These are phyloP conservation scores for Fragilariopsis cylindrus DNA, from an alignment of 108 stramenopile genomes.

Conservation along the genomic window DNA sequence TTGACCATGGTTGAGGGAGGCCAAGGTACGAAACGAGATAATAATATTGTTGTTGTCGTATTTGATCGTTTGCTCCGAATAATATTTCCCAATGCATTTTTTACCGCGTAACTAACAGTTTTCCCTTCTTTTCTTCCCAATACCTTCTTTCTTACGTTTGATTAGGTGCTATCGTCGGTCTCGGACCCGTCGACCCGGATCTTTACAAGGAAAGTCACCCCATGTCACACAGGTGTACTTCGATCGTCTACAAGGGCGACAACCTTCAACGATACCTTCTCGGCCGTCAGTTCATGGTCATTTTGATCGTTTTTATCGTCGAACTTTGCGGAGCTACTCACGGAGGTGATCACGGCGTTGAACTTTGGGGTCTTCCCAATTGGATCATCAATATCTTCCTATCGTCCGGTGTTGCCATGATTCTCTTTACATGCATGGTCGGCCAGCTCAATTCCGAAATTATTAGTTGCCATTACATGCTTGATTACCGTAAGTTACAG, in stretches of 20 bases:
- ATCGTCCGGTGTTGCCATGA: slow-evolving; percentile 48
- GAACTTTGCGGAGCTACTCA: slow-evolving; percentile 36
- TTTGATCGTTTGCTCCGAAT: no score
- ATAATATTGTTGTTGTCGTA: no score
- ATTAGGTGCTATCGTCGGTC: slow-evolving; percentile 48
- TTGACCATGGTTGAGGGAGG: slow-evolving; percentile 71
- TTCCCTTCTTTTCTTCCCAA: no score
- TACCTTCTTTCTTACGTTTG: not conserved
- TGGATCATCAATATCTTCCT: slow-evolving; percentile 46
- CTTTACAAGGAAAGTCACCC: slow-evolving; percentile 59
- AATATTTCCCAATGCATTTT: no score
- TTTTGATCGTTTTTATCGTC: slow-evolving; percentile 58
- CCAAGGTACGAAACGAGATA: slow-evolving; percentile 27
- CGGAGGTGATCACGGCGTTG: slow-evolving; percentile 9
- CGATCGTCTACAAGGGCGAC: slow-evolving; percentile 53
- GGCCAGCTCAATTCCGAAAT: slow-evolving; percentile 55
- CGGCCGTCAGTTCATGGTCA: slow-evolving; percentile 64
- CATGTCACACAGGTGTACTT: slow-evolving; percentile 36
- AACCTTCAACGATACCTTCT: slow-evolving; percentile 66
- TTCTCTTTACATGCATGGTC: slow-evolving; percentile 50
- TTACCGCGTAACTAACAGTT: no score
- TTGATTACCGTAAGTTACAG: slow-evolving; percentile 38
- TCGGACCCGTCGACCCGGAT: slow-evolving; percentile 48
- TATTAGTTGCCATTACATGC: slow-evolving; percentile 51
- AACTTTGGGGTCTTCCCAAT: slow-evolving; percentile 44